Percentiles rank a stretch among this genome's conserved stretches.
Conservation (phyloP, 2,329 filamentous ascomycete species). For the Sporothrix inflata region DNA sequence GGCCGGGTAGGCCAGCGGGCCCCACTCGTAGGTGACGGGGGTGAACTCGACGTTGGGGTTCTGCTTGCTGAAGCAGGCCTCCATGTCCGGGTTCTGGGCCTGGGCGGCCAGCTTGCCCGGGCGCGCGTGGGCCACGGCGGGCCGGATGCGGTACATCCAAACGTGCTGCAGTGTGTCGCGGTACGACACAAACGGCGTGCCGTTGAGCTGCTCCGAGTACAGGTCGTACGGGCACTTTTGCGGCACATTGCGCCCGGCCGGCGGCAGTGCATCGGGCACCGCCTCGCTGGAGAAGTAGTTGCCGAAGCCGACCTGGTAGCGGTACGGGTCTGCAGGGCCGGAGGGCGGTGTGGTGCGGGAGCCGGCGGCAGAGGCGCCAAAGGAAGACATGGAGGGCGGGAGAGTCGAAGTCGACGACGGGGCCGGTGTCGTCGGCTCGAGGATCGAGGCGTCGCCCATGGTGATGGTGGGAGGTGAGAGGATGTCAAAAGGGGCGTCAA, state of each 20-base stretch:
- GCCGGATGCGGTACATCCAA: conserved; percentile 30
- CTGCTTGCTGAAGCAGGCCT: conserved; percentile 50
- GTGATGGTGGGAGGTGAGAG: neutral
- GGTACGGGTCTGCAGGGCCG: conserved; percentile 45
- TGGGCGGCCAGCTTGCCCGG: conserved; percentile 17
- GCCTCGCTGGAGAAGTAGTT: conserved; percentile 49
- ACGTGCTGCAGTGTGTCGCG: conserved; percentile 40
- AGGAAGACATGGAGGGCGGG: conserved; percentile 8
- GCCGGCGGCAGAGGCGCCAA: neutral
- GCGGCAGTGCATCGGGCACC: conserved; percentile 47
- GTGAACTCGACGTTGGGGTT: conserved; percentile 44
- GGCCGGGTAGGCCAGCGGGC: conserved; percentile 45
- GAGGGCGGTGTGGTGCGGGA: conserved; percentile 2
- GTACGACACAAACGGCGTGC: conserved; percentile 42
- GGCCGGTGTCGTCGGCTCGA: neutral
- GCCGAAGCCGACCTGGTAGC: conserved; percentile 60
- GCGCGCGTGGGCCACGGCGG: conserved; percentile 11
- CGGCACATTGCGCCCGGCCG: conserved; percentile 48
- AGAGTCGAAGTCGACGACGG: neutral
- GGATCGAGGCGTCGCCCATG: conserved; percentile 3
- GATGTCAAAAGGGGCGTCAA: neutral
- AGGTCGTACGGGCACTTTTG: conserved; percentile 48
- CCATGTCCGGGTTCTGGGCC: conserved; percentile 37
- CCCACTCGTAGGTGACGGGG: conserved; percentile 51
- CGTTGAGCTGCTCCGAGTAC: conserved; percentile 54